Conservation (phyloP, 495 filamentous ascomycete species). For the Extremus antarcticus region DNA sequence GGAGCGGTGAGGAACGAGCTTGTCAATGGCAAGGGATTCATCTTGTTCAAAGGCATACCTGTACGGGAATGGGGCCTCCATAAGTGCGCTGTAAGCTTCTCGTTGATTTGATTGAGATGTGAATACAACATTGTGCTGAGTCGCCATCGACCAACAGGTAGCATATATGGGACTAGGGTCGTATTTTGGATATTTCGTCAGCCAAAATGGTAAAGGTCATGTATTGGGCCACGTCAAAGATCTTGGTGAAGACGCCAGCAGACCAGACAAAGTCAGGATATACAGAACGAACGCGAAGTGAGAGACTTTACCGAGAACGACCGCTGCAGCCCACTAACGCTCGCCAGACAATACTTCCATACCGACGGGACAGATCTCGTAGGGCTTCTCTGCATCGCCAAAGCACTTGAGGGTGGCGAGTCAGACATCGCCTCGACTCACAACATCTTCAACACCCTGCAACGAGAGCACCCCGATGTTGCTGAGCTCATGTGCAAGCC, state of each 20-base stretch:
- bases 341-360: constrained; percentile 67
- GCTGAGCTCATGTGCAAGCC: constrained; percentile 61
- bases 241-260: constrained; percentile 67
- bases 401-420: constrained; percentile 73
- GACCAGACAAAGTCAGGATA: constrained; percentile 76
- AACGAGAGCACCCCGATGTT: constrained; percentile 65
- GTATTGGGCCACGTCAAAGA: constrained; percentile 88
- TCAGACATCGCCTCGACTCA: constrained; percentile 72
- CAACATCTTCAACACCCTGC: constrained; percentile 70
- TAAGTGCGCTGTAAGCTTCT: constrained; percentile 59
- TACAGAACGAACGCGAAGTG: constrained; percentile 68
- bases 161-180: constrained; percentile 88
- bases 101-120: too few relatives aligned
- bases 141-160: constrained; percentile 25
- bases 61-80: constrained; percentile 62
- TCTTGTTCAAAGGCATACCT: constrained; percentile 78
- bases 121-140: too few relatives aligned
- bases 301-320: neutral
- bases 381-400: constrained; percentile 71
- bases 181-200: constrained; percentile 74
- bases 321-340: neutral
- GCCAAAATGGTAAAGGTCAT: constrained; percentile 79
- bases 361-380: constrained; percentile 75
- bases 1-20: constrained; percentile 53
- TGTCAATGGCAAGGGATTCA: constrained; percentile 77